Evolutionary conservation across 2,329 filamentous ascomycete species (phyloP), one percentile per base, ranked within the genome.

Genomic region (Alternaria brassicicola): DNA sequence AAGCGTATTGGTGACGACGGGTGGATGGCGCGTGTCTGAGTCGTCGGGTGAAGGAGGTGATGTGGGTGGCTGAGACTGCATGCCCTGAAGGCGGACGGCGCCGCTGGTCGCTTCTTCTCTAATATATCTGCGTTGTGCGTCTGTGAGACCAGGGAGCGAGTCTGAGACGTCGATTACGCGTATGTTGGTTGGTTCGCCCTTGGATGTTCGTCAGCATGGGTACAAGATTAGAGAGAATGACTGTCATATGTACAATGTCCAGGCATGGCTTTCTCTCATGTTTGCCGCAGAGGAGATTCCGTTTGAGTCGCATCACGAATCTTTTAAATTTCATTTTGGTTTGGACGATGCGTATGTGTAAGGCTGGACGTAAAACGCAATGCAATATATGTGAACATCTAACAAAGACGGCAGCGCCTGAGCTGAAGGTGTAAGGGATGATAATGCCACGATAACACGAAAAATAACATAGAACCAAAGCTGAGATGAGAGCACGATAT

Each of bases 181-280:
- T 23, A 75, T 66, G 53, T 76, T 59, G 17, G 73, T 75, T 23
- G 71, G 72, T 4, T 55, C 63, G 10, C 73, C 67, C 74, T 76
- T 25, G 7, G 10, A 25, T 41, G 17, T 21, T 54, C 30, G 39
- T 47, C 12, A 47, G 23, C 25, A 13, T 15, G 35, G 2, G 10
- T 21, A 6, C 15, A 6, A 15, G 17, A 54, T 39, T 35, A 61
- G 41, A 49, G 42, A 30, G 45, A 30, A 42, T 42, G 55, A 13
- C 5, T 28, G n/a, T 25, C 1, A 2, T 47, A 33, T 30, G 8
- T 47, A 47, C 43, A 33, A 47, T 47, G 2, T 47, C 19, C 43
- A 47, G 30, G 21, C 21, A n/a, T 15, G 43, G 8, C 19, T 35
- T 35, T 1, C 15, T 19, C 13, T 33, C 30, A 21, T 13, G 28